Percentiles rank a stretch among this genome's conserved stretches.
Evolutionary conservation across 345 rosid species (phyloP).

Genomic region (Zanthoxylum bungeanum): DNA sequence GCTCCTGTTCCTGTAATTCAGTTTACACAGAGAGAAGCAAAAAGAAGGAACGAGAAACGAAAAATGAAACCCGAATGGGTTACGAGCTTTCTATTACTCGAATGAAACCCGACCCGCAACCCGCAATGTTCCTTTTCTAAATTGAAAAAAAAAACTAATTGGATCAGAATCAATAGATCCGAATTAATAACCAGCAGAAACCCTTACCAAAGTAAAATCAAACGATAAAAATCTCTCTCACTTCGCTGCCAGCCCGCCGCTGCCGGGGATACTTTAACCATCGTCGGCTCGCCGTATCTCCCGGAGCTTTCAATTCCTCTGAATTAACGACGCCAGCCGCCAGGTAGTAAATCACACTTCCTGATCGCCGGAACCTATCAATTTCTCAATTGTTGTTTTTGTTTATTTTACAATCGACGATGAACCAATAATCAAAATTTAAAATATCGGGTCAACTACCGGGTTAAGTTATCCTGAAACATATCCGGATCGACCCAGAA

Average conservation of each 20-base stretch:
- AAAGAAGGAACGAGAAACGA: background rate
- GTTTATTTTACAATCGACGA: too few species aligned
- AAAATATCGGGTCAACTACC: background rate
- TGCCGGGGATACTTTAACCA: background rate
- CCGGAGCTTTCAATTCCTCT: too few species aligned
- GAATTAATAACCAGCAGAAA: background rate
- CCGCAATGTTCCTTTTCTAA: background rate
- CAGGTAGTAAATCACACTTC: background rate
- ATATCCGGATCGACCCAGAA: background rate
- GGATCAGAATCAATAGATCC: background rate
- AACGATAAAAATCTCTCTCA: background rate
- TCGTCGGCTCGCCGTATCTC: background rate
- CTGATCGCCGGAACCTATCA: background rate
- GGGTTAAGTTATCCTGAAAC: background rate
- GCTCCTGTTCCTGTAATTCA: background rate
- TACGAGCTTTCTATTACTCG: background rate
- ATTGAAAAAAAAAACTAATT: background rate
- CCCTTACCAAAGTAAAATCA: background rate
- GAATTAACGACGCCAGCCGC: background rate
- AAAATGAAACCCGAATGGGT: background rate
- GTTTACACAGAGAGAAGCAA: background rate
- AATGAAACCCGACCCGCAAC: background rate
- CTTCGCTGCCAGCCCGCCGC: background rate
- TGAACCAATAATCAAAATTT: background rate
- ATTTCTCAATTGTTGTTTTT: background rate